Base-by-base conservation (phyloP, 257 asterid species). In the Solanum ahanhuiri region DNA sequence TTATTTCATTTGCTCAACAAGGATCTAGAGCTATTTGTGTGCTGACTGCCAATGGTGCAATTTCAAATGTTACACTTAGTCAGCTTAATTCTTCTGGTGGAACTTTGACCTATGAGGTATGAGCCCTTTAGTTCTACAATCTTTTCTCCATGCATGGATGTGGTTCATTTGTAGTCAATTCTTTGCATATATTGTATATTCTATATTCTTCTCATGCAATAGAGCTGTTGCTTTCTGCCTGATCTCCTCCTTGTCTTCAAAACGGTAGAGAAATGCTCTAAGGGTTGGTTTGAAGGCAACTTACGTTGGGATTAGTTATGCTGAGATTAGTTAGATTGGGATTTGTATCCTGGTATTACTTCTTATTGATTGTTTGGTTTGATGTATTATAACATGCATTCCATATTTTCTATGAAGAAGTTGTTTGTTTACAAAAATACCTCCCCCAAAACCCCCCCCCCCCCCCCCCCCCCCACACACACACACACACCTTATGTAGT, bases 81-180 rank as follows among this genome's bases (percentile, higher is more conserved):
- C 99, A 96, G 88, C 90, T 96, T 12, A 93, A 88, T 92, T 94
- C 97, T 84, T 94, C 96, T 12, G 99, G 99, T 83, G 98, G 99
- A 30, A 96, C 98, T 77, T 88, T 95, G 84, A 96, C 98, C 30
- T 96, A 95, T 66, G 99, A 95, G 97, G 99, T 95, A 86, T 12
- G 34, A 81, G 30, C 51, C 75, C 75, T 45, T 75, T 23, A 43
- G 10, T 85, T 34, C 15, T n/a, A 58, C n/a, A 30, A 70, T 31
- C 18, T 37, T 35, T 37, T 77, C 33, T 77, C 63, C 37, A 25
- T 77, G 83, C 33, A 77, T 77, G 23, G 37, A 43, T 77, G 15
- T 77, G 37, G n/a, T 43, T 77, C 63, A 43, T 14, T 43, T 28
- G 83, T 28, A 77, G 83, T 43, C 39, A 43, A 25, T 45, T 77